Evolutionary conservation across 441 rosid species (phyloP).

Genomic region (Bocquillonia castaneifolia): DNA sequence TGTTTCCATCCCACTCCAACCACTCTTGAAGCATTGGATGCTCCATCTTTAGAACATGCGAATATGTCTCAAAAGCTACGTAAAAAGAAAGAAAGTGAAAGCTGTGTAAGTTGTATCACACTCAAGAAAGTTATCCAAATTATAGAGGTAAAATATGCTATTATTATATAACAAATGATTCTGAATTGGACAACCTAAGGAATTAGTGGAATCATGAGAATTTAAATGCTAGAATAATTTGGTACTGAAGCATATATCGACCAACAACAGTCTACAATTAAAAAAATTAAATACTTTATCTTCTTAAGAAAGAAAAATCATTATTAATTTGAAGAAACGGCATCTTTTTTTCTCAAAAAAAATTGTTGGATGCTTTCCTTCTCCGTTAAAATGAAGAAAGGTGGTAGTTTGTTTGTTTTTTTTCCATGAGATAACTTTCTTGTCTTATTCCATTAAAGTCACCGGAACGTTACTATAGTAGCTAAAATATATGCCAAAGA

Average conservation of each 20-base stretch:
- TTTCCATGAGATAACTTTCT: neutral
- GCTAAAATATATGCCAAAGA: neutral
- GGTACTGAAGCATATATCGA: neutral
- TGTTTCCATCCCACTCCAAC: conserved; percentile 11
- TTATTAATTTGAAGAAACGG: neutral
- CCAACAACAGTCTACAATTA: neutral
- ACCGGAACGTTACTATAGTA: neutral
- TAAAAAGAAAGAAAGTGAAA: conserved; percentile 10
- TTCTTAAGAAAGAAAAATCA: neutral
- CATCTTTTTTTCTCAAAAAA: no score
- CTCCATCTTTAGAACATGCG: neutral
- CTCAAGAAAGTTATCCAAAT: conserved; percentile 9
- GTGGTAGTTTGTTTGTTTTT: no score
- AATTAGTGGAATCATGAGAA: conserved; percentile 14
- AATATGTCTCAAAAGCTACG: neutral
- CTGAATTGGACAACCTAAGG: conserved; percentile 17
- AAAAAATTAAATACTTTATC: neutral
- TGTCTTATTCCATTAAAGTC: conserved; percentile 1
- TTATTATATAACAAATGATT: conserved; percentile 8
- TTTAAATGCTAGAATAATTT: neutral
- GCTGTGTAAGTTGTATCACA: neutral
- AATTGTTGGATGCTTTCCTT: no score
- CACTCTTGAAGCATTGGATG: conserved; percentile 29
- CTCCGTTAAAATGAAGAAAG: neutral
- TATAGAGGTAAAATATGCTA: conserved; percentile 6